Conservation (phyloP, 2,329 filamentous ascomycete genomes). For the Monascus ruber region DNA sequence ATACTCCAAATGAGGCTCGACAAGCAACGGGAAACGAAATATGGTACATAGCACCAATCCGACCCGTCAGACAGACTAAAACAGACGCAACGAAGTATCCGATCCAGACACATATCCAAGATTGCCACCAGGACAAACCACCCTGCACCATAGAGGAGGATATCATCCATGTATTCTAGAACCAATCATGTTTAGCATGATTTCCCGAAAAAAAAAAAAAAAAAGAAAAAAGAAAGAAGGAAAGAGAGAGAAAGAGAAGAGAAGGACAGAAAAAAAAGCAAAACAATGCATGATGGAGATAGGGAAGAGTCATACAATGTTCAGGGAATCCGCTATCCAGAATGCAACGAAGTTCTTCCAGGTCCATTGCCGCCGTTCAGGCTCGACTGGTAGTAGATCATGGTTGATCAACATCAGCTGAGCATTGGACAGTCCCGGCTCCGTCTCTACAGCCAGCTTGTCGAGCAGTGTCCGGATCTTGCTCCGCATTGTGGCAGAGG, state of each 20-base stretch:
- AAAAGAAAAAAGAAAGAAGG: too few relatives aligned
- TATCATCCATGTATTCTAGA: conserved; percentile 82
- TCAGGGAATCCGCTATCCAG: conserved; percentile 76
- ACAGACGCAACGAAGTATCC: conserved; percentile 66
- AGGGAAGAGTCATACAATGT: conserved; percentile 44
- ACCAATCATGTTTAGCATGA: too few relatives aligned
- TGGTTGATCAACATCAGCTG: conserved; percentile 83
- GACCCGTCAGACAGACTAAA: conserved; percentile 68
- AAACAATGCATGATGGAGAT: too few relatives aligned
- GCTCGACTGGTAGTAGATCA: conserved; percentile 68
- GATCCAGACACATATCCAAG: conserved; percentile 77
- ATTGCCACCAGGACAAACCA: conserved; percentile 84
- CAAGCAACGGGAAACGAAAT: conserved; percentile 77
- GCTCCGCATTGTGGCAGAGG: too few relatives aligned
- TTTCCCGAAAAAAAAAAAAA: not conserved
- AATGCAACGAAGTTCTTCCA: conserved; percentile 82
- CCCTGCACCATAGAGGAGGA: conserved; percentile 67
- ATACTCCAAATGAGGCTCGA: conserved; percentile 73
- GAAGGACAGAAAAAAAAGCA: too few relatives aligned
- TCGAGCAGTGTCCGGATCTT: conserved; percentile 14
- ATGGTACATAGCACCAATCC: conserved; percentile 78
- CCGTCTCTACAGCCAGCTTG: conserved; percentile 61
- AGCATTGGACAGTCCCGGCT: conserved; percentile 63
- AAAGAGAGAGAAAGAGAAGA: too few relatives aligned
- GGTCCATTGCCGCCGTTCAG: conserved; percentile 68